These are phyloP conservation scores for Phytophthora constricta DNA, from an alignment of 352 stramenopile species.

Conservation along the genomic window DNA sequence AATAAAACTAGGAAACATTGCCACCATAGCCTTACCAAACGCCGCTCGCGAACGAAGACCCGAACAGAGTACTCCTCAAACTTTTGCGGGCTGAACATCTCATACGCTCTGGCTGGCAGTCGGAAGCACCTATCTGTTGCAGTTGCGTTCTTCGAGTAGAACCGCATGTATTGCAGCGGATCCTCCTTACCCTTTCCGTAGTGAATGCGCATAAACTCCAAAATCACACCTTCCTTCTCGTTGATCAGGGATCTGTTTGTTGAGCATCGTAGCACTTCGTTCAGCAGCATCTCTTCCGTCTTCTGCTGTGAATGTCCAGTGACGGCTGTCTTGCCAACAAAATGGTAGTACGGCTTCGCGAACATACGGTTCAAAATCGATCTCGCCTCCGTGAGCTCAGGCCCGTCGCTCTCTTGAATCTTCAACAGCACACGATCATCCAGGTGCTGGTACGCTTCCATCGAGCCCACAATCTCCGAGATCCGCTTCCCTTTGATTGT, in stretches of 20 bases:
- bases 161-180: constrained; percentile 73
- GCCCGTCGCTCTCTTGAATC: constrained; percentile 75
- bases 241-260: constrained; percentile 34
- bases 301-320: constrained; percentile 54
- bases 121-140: constrained; percentile 55
- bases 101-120: constrained; percentile 61
- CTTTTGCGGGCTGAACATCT: constrained; percentile 66
- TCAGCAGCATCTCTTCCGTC: constrained; percentile 54
- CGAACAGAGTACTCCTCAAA: constrained; percentile 80
- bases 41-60: constrained; percentile 71
- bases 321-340: constrained; percentile 67
- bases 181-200: constrained; percentile 84
- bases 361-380: constrained; percentile 68
- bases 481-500: constrained; percentile 70
- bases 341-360: constrained; percentile 81
- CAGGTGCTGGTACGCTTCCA: constrained; percentile 84
- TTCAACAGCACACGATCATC: constrained; percentile 80
- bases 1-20: not conserved
- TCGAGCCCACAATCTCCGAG: constrained; percentile 64
- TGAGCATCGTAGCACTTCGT: constrained; percentile 68
- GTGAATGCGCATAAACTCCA: constrained; percentile 83
- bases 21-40: constrained; percentile 46
- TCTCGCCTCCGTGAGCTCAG: constrained; percentile 53
- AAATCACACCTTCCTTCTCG: constrained; percentile 67
- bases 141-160: constrained; percentile 78